A percentile compares a stretch with the other conserved stretches of the same genome.
Evolutionary conservation across 2,329 filamentous ascomycete genomes (phyloP).

Genomic region (Samsoniella hepiali): DNA sequence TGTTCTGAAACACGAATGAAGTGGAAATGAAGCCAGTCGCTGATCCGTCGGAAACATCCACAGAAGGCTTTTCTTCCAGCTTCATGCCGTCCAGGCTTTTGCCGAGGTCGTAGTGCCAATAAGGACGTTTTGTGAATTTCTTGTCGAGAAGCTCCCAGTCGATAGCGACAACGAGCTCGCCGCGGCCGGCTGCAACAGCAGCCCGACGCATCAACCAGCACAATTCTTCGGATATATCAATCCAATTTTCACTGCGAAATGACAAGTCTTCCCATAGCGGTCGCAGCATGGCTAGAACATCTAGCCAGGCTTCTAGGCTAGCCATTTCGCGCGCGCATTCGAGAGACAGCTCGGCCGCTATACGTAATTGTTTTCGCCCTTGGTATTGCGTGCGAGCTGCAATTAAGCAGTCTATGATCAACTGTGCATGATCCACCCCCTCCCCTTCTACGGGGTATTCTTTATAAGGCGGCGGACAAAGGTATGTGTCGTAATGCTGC

Average conservation of each 20-base stretch:
- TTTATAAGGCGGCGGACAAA: conserved; percentile 61
- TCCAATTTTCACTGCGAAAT: conserved; percentile 59
- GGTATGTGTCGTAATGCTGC: conserved; percentile 62
- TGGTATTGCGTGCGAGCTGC: conserved; percentile 53
- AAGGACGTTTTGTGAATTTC: conserved; percentile 49
- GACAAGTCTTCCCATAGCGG: conserved; percentile 56
- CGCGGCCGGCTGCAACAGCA: conserved; percentile 49
- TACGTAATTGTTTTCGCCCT: conserved; percentile 49
- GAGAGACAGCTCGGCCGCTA: conserved; percentile 54
- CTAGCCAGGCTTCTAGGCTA: conserved; percentile 48
- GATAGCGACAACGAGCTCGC: conserved; percentile 56
- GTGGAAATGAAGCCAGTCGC: conserved; percentile 53
- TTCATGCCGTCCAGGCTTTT: conserved; percentile 52
- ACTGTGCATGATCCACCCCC: conserved; percentile 53
- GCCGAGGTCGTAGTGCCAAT: conserved; percentile 60
- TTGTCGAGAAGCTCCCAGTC: conserved; percentile 64
- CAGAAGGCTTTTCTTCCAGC: conserved; percentile 42
- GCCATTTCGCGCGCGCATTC: conserved; percentile 57
- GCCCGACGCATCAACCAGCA: conserved; percentile 59
- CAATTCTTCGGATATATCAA: conserved; percentile 56
- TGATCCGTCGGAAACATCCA: conserved; percentile 50
- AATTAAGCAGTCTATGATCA: conserved; percentile 52
- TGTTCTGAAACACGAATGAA: conserved; percentile 55
- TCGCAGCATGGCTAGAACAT: conserved; percentile 50
- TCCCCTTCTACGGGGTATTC: conserved; percentile 52